phyloP scores from a whole-genome alignment of 768 basidiomycete species.

The Trichaptum fuscoviolaceum region DNA sequence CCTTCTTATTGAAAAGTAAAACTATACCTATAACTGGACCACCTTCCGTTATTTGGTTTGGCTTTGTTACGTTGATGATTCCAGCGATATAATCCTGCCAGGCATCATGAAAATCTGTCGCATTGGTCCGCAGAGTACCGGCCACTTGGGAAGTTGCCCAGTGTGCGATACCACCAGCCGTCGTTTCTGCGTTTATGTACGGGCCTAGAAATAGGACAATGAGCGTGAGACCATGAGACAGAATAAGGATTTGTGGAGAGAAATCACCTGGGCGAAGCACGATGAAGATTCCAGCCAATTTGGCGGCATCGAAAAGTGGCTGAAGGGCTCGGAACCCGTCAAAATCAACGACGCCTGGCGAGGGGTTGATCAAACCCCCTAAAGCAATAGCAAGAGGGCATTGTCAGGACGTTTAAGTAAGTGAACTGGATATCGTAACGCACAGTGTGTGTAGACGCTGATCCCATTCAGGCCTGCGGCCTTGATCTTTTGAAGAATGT shows the following conservation, averaged over 20 bases:
- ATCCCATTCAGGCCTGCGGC: slow-evolving; percentile 76
- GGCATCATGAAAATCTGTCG: slow-evolving; percentile 59
- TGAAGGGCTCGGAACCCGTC: slow-evolving; percentile 61
- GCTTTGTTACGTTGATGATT: slow-evolving; percentile 53
- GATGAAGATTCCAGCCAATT: slow-evolving; percentile 69
- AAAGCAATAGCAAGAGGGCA: neutral
- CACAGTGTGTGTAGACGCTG: slow-evolving; percentile 70
- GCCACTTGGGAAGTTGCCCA: slow-evolving; percentile 69
- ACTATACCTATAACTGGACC: slow-evolving; percentile 69
- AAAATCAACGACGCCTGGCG: slow-evolving; percentile 71
- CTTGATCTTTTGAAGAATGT: slow-evolving; percentile 76
- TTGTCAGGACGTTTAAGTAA: neutral
- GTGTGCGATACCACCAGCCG: slow-evolving; percentile 65
- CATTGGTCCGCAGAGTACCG: slow-evolving; percentile 68
- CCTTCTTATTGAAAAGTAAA: neutral
- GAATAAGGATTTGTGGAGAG: neutral
- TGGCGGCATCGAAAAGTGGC: slow-evolving; percentile 71
- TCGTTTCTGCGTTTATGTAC: slow-evolving; percentile 80
- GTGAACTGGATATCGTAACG: slow-evolving; percentile 2
- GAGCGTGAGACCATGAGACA: neutral
- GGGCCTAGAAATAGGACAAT: slow-evolving; percentile 13
- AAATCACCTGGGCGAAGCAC: slow-evolving; percentile 68
- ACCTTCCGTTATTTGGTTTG: slow-evolving; percentile 64
- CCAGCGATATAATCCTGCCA: slow-evolving; percentile 71
- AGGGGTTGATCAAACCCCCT: slow-evolving; percentile 70